Percentiles rank a stretch among this genome's conserved stretches.
Evolutionary conservation across 495 filamentous ascomycete genomes (phyloP).

Genomic region (Hyaloscypha variabilis): DNA sequence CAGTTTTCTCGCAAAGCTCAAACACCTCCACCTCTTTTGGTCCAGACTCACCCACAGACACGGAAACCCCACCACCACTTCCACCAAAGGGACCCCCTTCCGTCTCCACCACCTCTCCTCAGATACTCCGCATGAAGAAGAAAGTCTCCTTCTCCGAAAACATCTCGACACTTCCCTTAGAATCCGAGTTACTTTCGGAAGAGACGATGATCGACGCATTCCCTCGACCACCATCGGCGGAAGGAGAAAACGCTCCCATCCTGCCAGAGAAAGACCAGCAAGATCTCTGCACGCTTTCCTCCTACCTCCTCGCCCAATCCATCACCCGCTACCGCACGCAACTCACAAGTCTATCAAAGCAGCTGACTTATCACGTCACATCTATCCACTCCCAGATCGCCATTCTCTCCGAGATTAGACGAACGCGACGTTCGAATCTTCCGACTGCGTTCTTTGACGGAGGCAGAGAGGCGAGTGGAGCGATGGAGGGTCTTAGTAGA

Average conservation of each 20-base stretch:
- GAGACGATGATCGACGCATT: background rate
- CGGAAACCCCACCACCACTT: conserved; percentile 19
- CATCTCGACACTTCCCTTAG: conserved; percentile 13
- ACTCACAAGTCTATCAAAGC: conserved; percentile 39
- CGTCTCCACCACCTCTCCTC: conserved; percentile 26
- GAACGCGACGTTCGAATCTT: conserved; percentile 16
- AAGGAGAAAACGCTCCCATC: conserved; percentile 9
- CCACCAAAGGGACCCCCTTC: conserved; percentile 32
- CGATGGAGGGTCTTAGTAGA: conserved; percentile 10
- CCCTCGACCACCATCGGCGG: background rate
- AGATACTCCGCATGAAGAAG: conserved; percentile 40
- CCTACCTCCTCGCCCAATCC: conserved; percentile 42
- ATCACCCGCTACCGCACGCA: conserved; percentile 45
- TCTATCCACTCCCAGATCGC: conserved; percentile 22
- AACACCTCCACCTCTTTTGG: conserved; percentile 44
- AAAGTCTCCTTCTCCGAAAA: conserved; percentile 55
- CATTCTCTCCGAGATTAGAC: conserved; percentile 11
- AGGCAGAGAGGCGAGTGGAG: background rate
- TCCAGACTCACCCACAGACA: conserved; percentile 21
- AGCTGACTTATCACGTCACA: conserved; percentile 29
- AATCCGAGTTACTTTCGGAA: background rate
- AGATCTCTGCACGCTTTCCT: conserved; percentile 17
- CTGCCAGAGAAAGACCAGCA: background rate
- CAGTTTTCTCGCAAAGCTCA: conserved; percentile 45
- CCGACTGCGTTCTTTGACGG: conserved; percentile 11